phyloP scores from a whole-genome alignment of 1,139 yeast genomes.

The Geotrichum candidum region DNA sequence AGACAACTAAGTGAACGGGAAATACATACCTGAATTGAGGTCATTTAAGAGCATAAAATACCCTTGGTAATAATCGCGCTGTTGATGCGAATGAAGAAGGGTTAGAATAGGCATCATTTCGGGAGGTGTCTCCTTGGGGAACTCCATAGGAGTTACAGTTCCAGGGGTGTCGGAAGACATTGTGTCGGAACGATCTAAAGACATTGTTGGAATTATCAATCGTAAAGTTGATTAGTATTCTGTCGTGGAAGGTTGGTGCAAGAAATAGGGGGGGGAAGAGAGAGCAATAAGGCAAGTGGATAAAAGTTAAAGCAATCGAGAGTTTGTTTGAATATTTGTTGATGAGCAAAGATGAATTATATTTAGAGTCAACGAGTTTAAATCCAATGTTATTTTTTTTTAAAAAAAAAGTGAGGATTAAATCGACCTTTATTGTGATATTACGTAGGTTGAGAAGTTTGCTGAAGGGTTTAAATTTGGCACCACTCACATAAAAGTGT shows the following conservation, averaged over 20 bases:
- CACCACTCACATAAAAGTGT: too few relatives aligned
- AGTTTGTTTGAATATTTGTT: too few relatives aligned
- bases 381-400: too few relatives aligned
- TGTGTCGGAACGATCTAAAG: slow-evolving; percentile 8
- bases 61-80: slow-evolving; percentile 48
- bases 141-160: slow-evolving; percentile 18
- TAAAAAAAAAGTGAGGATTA: too few relatives aligned
- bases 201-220: background rate
- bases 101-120: slow-evolving; percentile 52
- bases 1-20: background rate
- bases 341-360: too few relatives aligned
- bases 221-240: too few relatives aligned
- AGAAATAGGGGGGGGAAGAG: background rate
- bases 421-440: too few relatives aligned
- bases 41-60: slow-evolving; percentile 40
- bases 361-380: too few relatives aligned
- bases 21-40: slow-evolving; percentile 28
- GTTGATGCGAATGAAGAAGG: slow-evolving; percentile 33
- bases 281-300: background rate
- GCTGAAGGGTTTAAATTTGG: too few relatives aligned
- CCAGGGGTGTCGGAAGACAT: slow-evolving; percentile 9
- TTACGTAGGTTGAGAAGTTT: too few relatives aligned
- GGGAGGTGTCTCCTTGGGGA: slow-evolving; percentile 39
- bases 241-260: background rate
- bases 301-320: too few relatives aligned